Evolutionary conservation across 78 protist genomes (phyloP).

Genomic region (Dictyostelium discoideum): DNA sequence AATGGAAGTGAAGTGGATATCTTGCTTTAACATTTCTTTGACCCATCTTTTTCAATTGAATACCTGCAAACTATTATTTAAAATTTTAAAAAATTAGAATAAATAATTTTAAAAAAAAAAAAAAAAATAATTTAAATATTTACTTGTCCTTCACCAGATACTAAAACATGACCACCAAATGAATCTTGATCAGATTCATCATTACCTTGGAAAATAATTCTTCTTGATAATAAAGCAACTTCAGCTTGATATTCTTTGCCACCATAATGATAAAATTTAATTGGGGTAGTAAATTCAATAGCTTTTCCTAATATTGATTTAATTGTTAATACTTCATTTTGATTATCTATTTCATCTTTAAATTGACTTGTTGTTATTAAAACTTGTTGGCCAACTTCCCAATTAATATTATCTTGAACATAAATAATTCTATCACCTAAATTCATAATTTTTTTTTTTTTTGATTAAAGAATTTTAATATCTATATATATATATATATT

Average conservation of each 20-base stretch:
- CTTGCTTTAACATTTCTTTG: constrained; percentile 82
- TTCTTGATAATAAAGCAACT: constrained; percentile 77
- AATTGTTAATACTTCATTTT: constrained; percentile 81
- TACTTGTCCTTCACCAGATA: constrained; percentile 45
- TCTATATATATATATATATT: no score
- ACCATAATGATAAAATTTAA: constrained; percentile 69
- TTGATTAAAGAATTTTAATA: background rate
- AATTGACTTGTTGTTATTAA: constrained; percentile 69
- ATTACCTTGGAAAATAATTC: constrained; percentile 62
- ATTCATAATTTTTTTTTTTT: no score
- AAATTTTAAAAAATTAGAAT: no score
- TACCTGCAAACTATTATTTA: constrained; percentile 26
- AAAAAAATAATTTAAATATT: no score
- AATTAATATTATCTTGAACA: constrained; percentile 79
- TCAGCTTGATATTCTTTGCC: constrained; percentile 86
- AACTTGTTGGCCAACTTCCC: constrained; percentile 84
- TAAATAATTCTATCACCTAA: constrained; percentile 46
- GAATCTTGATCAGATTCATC: background rate
- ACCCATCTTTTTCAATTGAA: constrained; percentile 80
- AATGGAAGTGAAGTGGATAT: constrained; percentile 85
- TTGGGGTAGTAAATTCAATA: constrained; percentile 29
- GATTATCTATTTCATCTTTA: constrained; percentile 34
- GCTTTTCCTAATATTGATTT: constrained; percentile 25
- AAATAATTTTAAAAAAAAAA: no score
- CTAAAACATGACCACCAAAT: constrained; percentile 68